A percentile compares a stretch with the other conserved stretches of the same genome.
Conservation (phyloP, 2,329 filamentous ascomycete species). For the Ceratocystis albifundus region DNA sequence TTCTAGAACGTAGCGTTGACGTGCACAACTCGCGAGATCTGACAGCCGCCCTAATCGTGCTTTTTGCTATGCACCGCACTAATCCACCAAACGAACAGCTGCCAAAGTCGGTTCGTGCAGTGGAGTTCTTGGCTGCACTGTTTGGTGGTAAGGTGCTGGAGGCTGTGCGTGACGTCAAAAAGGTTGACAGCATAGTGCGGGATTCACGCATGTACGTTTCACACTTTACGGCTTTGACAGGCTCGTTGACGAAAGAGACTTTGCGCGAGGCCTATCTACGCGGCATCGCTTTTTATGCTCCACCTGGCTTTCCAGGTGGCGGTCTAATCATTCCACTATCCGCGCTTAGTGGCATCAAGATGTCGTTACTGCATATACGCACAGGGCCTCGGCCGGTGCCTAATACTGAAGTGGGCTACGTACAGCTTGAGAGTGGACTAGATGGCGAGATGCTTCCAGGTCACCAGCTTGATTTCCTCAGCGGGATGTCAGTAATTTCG, state of each 20-base stretch:
- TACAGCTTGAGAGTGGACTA: not conserved
- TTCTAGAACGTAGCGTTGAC: constrained; percentile 10
- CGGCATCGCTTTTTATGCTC: constrained; percentile 15
- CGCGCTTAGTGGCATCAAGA: constrained; percentile 10
- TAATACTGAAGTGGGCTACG: not conserved
- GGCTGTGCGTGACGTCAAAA: not conserved
- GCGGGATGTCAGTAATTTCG: constrained; percentile 8
- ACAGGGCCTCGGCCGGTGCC: not conserved
- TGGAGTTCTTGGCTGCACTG: constrained; percentile 11
- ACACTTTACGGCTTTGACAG: constrained; percentile 13
- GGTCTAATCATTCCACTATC: constrained; percentile 19
- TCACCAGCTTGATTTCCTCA: not conserved
- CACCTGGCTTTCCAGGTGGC: constrained; percentile 11
- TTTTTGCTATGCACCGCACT: constrained; percentile 17
- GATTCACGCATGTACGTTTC: constrained; percentile 19
- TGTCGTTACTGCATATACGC: constrained; percentile 16
- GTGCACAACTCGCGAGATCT: constrained; percentile 16
- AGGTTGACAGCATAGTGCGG: not conserved
- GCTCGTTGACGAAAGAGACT: not conserved
- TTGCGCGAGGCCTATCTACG: constrained; percentile 17
- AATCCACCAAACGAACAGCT: constrained; percentile 7
- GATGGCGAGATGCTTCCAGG: constrained; percentile 3
- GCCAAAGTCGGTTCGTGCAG: constrained; percentile 6
- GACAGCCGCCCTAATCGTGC: constrained; percentile 14
- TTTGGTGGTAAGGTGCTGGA: constrained; percentile 7